Percentiles rank a stretch among this genome's conserved stretches.
phyloP scores from a whole-genome alignment of 106 monocot genomes.

The Phalaenopsis equestris region DNA sequence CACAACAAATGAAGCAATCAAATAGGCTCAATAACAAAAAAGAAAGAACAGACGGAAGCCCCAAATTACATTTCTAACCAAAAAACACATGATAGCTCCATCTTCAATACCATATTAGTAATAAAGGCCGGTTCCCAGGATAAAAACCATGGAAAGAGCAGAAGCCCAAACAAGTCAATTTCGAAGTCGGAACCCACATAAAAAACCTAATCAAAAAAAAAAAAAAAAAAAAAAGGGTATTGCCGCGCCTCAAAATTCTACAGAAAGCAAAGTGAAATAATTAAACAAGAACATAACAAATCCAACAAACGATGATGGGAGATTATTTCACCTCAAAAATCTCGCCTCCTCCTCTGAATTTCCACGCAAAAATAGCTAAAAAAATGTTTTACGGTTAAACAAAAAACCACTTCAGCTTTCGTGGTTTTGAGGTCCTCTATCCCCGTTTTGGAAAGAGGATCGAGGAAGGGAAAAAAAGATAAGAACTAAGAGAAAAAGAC shows the following conservation, averaged over 20 bases:
- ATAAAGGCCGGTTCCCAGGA: neutral
- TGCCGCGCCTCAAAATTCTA: neutral
- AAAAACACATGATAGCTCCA: neutral
- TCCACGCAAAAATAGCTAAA: neutral
- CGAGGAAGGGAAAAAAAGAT: no score
- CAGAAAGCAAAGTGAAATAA: neutral
- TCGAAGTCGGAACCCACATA: neutral
- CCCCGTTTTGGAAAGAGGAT: no score
- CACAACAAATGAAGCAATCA: neutral
- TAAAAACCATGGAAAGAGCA: neutral
- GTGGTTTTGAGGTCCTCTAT: no score
- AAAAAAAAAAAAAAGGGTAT: neutral
- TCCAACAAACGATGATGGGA: neutral
- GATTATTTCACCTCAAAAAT: neutral
- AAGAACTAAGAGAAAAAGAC: no score
- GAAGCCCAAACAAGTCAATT: neutral
- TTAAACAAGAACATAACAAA: neutral
- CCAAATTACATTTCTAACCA: neutral
- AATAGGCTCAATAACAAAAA: neutral
- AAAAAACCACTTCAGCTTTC: no score
- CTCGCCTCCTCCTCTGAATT: neutral
- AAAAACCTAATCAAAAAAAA: neutral
- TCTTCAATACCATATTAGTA: neutral
- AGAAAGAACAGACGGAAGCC: neutral
- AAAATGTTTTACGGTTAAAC: neutral